Percentiles rank a stretch among this genome's conserved stretches.
These are phyloP conservation scores for Aureobasidium lini DNA, from an alignment of 2,329 filamentous ascomycete genomes.

Conservation along the genomic window DNA sequence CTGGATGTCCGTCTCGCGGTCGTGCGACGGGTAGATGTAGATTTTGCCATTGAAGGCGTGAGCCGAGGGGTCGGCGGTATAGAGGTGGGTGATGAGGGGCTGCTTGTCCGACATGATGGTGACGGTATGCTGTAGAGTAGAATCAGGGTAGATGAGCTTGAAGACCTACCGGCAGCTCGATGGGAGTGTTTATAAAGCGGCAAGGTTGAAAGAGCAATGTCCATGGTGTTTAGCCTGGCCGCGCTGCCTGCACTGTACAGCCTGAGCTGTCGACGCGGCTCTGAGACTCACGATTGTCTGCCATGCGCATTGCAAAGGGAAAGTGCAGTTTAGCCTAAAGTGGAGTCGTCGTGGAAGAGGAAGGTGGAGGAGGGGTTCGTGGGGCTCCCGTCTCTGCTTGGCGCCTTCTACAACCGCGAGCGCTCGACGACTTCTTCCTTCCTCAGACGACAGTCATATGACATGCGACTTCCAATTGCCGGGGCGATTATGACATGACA, in stretches of 20 bases:
- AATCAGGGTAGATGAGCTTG: background rate
- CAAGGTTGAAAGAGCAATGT: background rate
- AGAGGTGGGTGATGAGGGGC: slow-evolving; percentile 63
- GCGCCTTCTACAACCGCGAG: background rate
- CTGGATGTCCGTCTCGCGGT: slow-evolving; percentile 64
- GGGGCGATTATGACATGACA: background rate
- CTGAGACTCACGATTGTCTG: background rate
- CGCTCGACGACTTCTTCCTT: background rate
- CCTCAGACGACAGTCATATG: background rate
- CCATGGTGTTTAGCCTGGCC: background rate
- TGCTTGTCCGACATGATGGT: slow-evolving; percentile 11
- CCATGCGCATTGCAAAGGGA: background rate
- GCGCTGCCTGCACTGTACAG: background rate
- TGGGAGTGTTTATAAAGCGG: slow-evolving; percentile 7
- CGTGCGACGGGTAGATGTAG: slow-evolving; percentile 77
- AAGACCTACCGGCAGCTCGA: background rate
- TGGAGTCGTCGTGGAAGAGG: background rate
- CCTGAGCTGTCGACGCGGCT: background rate
- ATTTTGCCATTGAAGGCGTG: slow-evolving; percentile 69
- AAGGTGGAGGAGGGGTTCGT: background rate
- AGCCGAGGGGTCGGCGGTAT: slow-evolving; percentile 73
- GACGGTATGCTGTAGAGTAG: background rate
- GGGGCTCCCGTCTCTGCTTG: background rate
- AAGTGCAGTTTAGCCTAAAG: slow-evolving; percentile 7
- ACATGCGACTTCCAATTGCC: no score